Evolutionary conservation across 177 flowering plant genomes (phyloP).

Genomic region (Vitis hybrid): DNA sequence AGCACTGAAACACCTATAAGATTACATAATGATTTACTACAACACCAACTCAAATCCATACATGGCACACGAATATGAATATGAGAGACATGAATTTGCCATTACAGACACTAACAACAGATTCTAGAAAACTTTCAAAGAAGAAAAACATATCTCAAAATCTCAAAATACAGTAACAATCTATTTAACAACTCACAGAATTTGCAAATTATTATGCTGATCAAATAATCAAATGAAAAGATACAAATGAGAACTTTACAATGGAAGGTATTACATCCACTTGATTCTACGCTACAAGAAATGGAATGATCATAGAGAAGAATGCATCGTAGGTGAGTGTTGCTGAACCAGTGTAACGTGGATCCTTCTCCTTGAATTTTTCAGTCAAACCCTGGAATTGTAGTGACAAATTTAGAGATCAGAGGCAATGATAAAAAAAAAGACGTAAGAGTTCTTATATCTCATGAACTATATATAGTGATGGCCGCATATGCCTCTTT

Average conservation of each 20-base stretch:
- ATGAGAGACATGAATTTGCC: no score
- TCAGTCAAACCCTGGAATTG: constrained; percentile 76
- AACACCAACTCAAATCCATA: no score
- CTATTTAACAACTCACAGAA: no score
- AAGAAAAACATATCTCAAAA: no score
- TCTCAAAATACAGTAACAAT: no score
- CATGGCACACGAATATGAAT: no score
- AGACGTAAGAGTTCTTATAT: not conserved
- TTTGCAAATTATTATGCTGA: not conserved
- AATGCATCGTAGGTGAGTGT: constrained; percentile 63
- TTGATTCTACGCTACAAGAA: constrained; percentile 37
- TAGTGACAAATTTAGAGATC: not conserved
- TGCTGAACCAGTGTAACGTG: constrained; percentile 62
- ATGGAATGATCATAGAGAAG: constrained; percentile 72
- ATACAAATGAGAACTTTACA: not conserved
- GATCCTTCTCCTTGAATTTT: constrained; percentile 82
- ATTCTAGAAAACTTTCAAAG: no score
- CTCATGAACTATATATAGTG: not conserved
- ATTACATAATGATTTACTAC: no score
- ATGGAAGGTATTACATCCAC: not conserved
- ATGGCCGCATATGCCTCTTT: no score
- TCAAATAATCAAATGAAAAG: not conserved
- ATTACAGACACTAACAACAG: no score
- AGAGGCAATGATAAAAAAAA: not conserved
- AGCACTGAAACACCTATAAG: no score